Evolutionary conservation across 306 rosid genomes (phyloP), one percentile per base, ranked within the genome.

Genomic region (Luffa acutangula): DNA sequence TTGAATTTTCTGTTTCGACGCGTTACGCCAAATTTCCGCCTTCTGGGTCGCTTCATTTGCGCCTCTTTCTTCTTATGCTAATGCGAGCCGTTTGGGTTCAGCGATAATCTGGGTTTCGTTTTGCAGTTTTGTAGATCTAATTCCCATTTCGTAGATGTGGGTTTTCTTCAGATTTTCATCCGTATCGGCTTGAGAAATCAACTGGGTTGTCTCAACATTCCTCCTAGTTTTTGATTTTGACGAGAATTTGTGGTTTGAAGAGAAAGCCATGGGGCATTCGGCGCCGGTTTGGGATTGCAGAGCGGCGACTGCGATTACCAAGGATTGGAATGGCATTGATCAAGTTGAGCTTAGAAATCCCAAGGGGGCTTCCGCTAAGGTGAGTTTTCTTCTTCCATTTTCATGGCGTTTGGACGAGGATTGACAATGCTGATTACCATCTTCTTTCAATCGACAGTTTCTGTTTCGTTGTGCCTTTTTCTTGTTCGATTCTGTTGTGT

Each of bases 311-410:
- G 93, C 89, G 85, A 91, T 88, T 37, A 75, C 89, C 53, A 89
- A 89, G 82, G 98, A 91, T 84, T 81, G 93, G 96, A 92, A 91
- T 80, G 96, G 97, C 52, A 86, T 91, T 25, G 83, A 87, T 82
- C 97, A 92, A 75, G 85, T 91, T 18, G 77, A 89, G 37, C 92
- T 94, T 81, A 91, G 92, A 67, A 91, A 83, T 65, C 91, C 93
- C 53, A 90, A 83, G 56, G 98, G 98, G 3, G 88, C 92, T 82
- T 92, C 85, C 2, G 97, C 90, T 15, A 60, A 74, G 97, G 98
- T 88, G 85, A 91, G 91, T 81, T 54, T 48, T 75, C 17, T 77
- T 53, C 52, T n/a, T 82, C 42, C 20, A 20, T 71, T 45, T n/a
- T 14, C 57, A 72, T 72, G 39, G 58, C 42, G 17, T 45, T 72